Evolutionary conservation across 768 basidiomycete genomes (phyloP).

Genomic region (Auricularia cornea): DNA sequence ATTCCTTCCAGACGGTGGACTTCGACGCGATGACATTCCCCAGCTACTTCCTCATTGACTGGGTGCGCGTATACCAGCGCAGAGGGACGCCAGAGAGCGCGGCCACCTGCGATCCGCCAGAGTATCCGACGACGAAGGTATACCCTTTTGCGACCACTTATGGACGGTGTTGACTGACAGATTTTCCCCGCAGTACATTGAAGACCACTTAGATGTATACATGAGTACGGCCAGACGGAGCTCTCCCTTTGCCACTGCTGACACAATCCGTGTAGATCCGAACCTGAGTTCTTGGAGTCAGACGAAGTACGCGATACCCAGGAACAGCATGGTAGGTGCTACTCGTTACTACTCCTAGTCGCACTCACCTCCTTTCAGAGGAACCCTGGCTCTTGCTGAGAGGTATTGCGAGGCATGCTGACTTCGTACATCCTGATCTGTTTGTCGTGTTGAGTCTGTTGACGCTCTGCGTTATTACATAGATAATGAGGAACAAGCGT

Average conservation of each 20-base stretch:
- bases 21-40: slow-evolving; percentile 25
- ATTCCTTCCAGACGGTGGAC: slow-evolving; percentile 41
- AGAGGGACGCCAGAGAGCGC: slow-evolving; percentile 25
- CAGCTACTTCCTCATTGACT: slow-evolving; percentile 29
- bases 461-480: no score
- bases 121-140: slow-evolving; percentile 24
- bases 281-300: slow-evolving; percentile 20
- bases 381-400: background rate
- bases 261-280: slow-evolving; percentile 9
- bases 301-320: background rate
- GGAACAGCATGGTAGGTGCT: background rate
- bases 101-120: slow-evolving; percentile 23
- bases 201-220: slow-evolving; percentile 25
- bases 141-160: background rate
- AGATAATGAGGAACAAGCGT: no score
- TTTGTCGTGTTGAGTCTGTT: no score
- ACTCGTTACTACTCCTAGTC: background rate
- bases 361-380: background rate
- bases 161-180: slow-evolving; percentile 43
- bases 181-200: slow-evolving; percentile 83
- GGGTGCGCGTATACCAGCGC: slow-evolving; percentile 33
- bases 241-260: no score
- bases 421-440: no score
- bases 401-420: no score
- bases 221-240: background rate